Conservation (phyloP, 495 filamentous ascomycete genomes). For the Penicillium argentinense region DNA sequence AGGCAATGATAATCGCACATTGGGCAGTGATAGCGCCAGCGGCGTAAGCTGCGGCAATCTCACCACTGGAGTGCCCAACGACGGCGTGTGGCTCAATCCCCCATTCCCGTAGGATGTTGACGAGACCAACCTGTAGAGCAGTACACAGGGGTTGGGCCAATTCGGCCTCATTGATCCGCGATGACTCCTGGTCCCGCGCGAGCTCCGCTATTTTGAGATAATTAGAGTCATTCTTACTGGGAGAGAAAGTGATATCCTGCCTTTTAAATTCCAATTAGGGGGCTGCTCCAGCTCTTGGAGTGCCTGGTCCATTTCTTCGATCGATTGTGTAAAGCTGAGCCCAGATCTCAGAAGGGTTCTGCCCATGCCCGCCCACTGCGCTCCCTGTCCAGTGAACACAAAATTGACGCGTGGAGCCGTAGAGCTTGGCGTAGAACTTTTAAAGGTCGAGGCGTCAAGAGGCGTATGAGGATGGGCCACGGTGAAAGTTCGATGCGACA, state of each 20-base stretch:
- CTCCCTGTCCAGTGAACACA: conserved; percentile 71
- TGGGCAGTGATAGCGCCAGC: conserved; percentile 44
- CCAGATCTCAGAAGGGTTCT: conserved; percentile 26
- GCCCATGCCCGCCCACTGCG: conserved; percentile 53
- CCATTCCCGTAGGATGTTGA: conserved; percentile 46
- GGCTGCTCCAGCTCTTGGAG: neutral
- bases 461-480: conserved; percentile 2
- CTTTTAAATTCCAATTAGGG: conserved; percentile 5
- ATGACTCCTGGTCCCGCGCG: neutral
- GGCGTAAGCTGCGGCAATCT: conserved; percentile 63
- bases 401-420: conserved; percentile 52
- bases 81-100: conserved; percentile 48
- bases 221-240: no score
- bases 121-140: conserved; percentile 52
- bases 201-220: conserved; percentile 17
- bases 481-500: conserved; percentile 6
- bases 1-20: conserved; percentile 36
- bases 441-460: neutral
- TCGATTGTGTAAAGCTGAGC: conserved; percentile 21
- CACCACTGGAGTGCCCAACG: conserved; percentile 63
- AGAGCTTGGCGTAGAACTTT: neutral
- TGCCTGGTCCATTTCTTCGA: conserved; percentile 10
- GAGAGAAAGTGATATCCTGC: neutral
- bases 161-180: conserved; percentile 18
- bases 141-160: conserved; percentile 42